Evolutionary conservation across 2,329 filamentous ascomycete genomes (phyloP), one percentile per base, ranked within the genome.

Genomic region (Aspergillus sp.): DNA sequence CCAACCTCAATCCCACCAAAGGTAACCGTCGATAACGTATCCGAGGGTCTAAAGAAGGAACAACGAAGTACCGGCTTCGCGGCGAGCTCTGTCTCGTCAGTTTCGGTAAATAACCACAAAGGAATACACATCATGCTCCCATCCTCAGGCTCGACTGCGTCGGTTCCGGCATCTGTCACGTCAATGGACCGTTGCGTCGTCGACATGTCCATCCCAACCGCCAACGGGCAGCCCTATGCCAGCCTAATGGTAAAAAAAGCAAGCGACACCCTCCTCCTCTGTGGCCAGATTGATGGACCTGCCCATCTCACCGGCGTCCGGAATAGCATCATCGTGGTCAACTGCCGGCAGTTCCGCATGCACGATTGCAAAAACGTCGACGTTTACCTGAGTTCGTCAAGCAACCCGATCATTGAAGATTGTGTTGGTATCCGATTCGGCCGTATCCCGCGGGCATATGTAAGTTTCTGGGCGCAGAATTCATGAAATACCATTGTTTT

Each of bases 321-420:
- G 51, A 80, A 91, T 66, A 90, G 87, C 62, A 84, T 91, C n/a
- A 74, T 96, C 14, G 86, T 97, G 0, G 86, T 96, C 3, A 82
- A 85, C 6, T 90, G 90, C 52, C 84, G 89, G n/a, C 95, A 99
- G 74, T 91, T 96, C 67, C 85, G 95, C 21, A 93, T 99, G 79
- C 95, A 99, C 72, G 89, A 93, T 64, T 96, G 91, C 69, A 81
- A 79, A 45, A 84, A 92, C 60, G 89, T 96, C 37, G 86, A 91
- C 64, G 82, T 99, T 11, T 98, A 98, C 71, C 79, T 99, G 58
- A 84, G 88, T 63, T 93, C 90, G 70, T 80, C 82, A 1, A 95
- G 90, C 67, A 86, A 92, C 61, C 95, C 95, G 0, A 97, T 99
- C 66, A 96, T 99, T 62, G 95, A 99, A 74, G 89, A 95, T 64